Evolutionary conservation across 2,329 filamentous ascomycete genomes (phyloP).

Genomic region (Lasiodiplodia sp.): DNA sequence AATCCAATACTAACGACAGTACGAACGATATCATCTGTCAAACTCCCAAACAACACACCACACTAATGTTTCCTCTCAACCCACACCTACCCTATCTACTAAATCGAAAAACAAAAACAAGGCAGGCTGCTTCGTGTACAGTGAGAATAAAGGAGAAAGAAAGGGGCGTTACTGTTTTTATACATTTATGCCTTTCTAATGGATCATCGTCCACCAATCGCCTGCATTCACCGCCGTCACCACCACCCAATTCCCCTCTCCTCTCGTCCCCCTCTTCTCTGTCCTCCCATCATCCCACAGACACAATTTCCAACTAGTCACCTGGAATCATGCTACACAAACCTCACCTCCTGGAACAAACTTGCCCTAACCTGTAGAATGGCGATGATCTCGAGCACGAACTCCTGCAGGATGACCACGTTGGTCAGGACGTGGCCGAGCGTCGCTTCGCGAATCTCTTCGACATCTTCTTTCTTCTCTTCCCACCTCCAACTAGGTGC

Average conservation of each 20-base stretch:
- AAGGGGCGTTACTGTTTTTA: conserved; percentile 6
- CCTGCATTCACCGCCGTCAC: not conserved
- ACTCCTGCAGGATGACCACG: conserved; percentile 58
- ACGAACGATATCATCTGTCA: not conserved
- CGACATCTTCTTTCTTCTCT: conserved; percentile 33
- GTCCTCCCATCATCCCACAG: not conserved
- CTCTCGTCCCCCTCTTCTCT: too few relatives aligned
- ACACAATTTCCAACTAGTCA: too few relatives aligned
- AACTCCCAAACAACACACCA: not conserved
- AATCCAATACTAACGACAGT: conserved; percentile 1
- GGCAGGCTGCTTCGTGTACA: not conserved
- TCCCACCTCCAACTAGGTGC: not conserved
- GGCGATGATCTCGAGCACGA: conserved; percentile 57
- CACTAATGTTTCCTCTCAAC: not conserved
- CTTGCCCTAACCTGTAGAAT: conserved; percentile 57
- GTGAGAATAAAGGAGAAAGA: not conserved
- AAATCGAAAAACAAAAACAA: not conserved
- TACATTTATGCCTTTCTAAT: not conserved
- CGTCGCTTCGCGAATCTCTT: conserved; percentile 49
- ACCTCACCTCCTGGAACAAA: conserved; percentile 55
- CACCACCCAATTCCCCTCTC: not conserved
- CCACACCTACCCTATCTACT: not conserved
- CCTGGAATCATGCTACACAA: conserved; percentile 34
- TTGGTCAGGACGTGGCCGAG: conserved; percentile 59
- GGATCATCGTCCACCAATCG: not conserved